Evolutionary conservation across 1,284 basidiomycete genomes (phyloP).

Genomic region (Trichosporon ovoides): DNA sequence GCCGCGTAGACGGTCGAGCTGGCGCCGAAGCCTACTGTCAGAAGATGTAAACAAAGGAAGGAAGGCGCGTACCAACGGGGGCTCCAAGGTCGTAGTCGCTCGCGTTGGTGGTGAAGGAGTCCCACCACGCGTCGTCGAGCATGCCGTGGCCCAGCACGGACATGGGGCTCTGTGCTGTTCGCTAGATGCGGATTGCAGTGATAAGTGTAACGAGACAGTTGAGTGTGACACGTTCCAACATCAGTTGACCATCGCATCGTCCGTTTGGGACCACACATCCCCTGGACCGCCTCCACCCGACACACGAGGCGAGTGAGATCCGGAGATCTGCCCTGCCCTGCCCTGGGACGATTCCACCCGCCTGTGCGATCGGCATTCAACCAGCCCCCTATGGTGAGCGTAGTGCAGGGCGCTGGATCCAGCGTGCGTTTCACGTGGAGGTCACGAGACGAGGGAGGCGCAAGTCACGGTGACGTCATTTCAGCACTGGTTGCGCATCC

Average conservation of each 20-base stretch:
- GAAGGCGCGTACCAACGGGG: slow-evolving; percentile 35
- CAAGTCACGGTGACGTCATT: no score
- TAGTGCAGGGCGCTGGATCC: no score
- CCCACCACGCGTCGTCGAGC: slow-evolving; percentile 36
- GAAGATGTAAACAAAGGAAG: neutral
- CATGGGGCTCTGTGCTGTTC: neutral
- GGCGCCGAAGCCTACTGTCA: slow-evolving; percentile 39
- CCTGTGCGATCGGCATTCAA: neutral
- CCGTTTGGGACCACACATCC: no score
- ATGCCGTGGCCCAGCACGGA: slow-evolving; percentile 19
- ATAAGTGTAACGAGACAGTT: neutral
- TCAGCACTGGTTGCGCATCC: no score
- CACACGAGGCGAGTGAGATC: no score
- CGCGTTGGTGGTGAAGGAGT: slow-evolving; percentile 27
- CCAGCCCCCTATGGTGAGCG: neutral
- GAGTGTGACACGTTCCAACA: neutral
- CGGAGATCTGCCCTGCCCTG: no score
- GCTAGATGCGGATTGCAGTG: neutral
- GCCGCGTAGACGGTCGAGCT: slow-evolving; percentile 40
- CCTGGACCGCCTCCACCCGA: no score
- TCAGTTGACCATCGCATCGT: neutral
- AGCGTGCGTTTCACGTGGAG: no score
- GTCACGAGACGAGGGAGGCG: no score
- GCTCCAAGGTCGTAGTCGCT: slow-evolving; percentile 37
- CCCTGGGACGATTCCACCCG: neutral